These are phyloP conservation scores for Coemansia sp. DNA, from an alignment of 371 early-diverging fungal species.

Conservation along the genomic window DNA sequence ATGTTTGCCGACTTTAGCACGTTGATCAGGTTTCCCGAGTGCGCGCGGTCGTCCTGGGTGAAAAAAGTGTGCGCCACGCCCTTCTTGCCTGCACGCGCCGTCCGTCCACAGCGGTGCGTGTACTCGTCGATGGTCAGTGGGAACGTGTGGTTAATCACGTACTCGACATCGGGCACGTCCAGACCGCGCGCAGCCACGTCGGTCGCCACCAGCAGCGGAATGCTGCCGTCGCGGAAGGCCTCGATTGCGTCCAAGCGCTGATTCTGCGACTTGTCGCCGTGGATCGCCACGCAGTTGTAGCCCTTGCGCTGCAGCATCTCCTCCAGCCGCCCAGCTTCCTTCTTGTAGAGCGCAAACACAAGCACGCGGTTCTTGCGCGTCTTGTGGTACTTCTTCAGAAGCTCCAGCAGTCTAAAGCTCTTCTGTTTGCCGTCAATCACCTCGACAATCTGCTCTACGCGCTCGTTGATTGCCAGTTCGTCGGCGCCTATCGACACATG, in stretches of 20 bases:
- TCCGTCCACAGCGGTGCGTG: constrained; percentile 95
- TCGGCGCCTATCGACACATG: constrained; percentile 92
- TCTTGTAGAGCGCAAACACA: constrained; percentile 93
- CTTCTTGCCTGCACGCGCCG: constrained; percentile 92
- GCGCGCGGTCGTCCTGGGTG: constrained; percentile 89
- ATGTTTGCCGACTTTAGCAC: constrained; percentile 88
- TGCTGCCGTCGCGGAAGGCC: constrained; percentile 71
- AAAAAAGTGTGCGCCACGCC: constrained; percentile 95
- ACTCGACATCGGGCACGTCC: constrained; percentile 96
- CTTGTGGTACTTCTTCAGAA: constrained; percentile 81
- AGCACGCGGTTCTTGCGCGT: constrained; percentile 77
- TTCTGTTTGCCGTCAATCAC: constrained; percentile 81
- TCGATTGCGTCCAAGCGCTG: constrained; percentile 92
- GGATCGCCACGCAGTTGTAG: constrained; percentile 93
- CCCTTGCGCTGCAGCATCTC: constrained; percentile 67
- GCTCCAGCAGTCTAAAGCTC: constrained; percentile 75
- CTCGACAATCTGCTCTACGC: constrained; percentile 92
- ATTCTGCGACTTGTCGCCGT: constrained; percentile 97
- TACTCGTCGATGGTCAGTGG: constrained; percentile 96
- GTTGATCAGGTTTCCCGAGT: constrained; percentile 86
- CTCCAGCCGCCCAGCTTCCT: constrained; percentile 86
- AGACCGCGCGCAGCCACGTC: constrained; percentile 98
- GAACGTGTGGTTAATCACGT: constrained; percentile 98
- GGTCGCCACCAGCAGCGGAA: constrained; percentile 94
- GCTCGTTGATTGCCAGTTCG: constrained; percentile 87